These are phyloP conservation scores for Tetrahymena borealis DNA, from an alignment of 73 alveolate species.

Conservation along the genomic window DNA sequence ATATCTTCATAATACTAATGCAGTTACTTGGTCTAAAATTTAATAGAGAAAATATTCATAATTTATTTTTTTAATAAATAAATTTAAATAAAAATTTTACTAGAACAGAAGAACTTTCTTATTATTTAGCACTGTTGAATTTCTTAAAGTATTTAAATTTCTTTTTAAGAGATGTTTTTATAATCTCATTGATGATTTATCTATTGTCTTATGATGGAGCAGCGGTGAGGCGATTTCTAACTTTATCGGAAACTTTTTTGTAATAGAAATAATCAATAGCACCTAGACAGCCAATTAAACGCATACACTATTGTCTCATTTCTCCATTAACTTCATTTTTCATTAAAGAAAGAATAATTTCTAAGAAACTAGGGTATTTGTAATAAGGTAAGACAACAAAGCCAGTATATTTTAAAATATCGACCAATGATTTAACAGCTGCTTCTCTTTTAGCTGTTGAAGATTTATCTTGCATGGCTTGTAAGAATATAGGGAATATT, in stretches of 20 bases:
- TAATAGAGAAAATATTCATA: neutral
- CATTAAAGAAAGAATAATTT: neutral
- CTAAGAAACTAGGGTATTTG: neutral
- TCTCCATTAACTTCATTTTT: neutral
- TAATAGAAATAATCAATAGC: neutral
- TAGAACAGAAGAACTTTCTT: neutral
- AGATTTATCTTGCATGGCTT: slow-evolving; percentile 64
- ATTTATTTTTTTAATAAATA: neutral
- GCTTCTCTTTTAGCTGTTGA: slow-evolving; percentile 67
- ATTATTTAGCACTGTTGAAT: neutral
- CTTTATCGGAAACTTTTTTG: neutral
- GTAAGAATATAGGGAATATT: slow-evolving; percentile 55
- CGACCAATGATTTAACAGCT: slow-evolving; percentile 57
- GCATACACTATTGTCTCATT: neutral
- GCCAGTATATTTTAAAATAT: slow-evolving; percentile 68
- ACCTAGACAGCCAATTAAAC: neutral
- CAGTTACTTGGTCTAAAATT: neutral
- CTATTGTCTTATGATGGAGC: neutral
- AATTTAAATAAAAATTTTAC: neutral
- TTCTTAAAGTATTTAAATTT: neutral
- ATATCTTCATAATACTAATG: slow-evolving; percentile 18
- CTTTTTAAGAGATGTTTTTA: neutral
- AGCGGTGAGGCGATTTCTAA: neutral
- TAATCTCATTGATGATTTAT: neutral
- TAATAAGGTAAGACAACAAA: slow-evolving; percentile 43